Percentiles rank a stretch among this genome's conserved stretches.
These are phyloP conservation scores for Aureobasidium sp. DNA, from an alignment of 2,329 filamentous ascomycete species.

Conservation along the genomic window DNA sequence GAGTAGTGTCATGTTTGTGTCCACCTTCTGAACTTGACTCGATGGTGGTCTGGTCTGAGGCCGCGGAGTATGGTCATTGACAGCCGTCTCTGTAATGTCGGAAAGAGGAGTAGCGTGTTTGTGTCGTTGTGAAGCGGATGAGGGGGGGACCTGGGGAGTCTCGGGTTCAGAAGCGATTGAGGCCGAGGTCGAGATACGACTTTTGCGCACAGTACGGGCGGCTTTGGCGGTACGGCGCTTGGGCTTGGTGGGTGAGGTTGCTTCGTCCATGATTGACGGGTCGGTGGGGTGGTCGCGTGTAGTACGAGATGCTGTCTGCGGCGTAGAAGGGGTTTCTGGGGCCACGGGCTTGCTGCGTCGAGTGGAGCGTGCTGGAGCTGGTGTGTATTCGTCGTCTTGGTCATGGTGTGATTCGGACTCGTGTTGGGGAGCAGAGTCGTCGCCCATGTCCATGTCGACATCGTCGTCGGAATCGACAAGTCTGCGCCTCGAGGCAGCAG, in stretches of 20 bases:
- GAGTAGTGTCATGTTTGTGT: conserved; percentile 67
- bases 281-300: conserved; percentile 44
- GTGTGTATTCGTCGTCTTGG: conserved; percentile 64
- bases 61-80: conserved; percentile 50
- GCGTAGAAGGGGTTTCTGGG: conserved; percentile 42
- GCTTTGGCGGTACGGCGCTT: conserved; percentile 59
- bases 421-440: conserved; percentile 51
- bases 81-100: conserved; percentile 63
- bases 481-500: conserved; percentile 60
- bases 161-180: conserved; percentile 23
- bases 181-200: conserved; percentile 24
- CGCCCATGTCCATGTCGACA: conserved; percentile 10
- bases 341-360: conserved; percentile 46
- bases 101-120: conserved; percentile 55
- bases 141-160: conserved; percentile 43
- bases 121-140: conserved; percentile 26
- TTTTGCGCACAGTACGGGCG: conserved; percentile 37
- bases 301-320: conserved; percentile 33
- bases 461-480: conserved; percentile 72
- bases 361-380: conserved; percentile 56
- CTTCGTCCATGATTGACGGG: conserved; percentile 45
- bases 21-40: conserved; percentile 59
- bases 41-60: conserved; percentile 30
- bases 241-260: conserved; percentile 52
- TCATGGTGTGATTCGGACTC: conserved; percentile 50